Base-by-base conservation (phyloP, 2,329 filamentous ascomycete species). In the Epichloe elymi region DNA sequence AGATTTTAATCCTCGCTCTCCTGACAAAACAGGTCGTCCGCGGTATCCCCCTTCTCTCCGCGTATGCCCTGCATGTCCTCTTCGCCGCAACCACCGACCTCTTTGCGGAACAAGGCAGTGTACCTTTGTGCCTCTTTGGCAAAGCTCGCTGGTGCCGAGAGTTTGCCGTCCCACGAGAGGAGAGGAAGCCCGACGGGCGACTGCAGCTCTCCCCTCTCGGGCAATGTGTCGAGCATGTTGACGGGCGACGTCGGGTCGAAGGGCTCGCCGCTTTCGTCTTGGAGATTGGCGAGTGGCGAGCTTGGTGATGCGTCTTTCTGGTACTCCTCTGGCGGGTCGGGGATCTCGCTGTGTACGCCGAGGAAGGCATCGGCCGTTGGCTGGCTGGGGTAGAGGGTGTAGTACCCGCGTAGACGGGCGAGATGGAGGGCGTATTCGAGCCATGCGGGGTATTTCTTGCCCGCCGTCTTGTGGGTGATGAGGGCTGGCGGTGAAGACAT, bases 331-430 rank as follows among this genome's bases (percentile, higher is more conserved):
- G 89, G 89, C 2, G 74, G 62, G 39, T 79, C 76, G 53, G 80
- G 82, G 5, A 94, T 69, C 57, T 96, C 90, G 53, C 76, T 80
- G 64, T 96, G 90, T 0, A 91, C 70, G 0, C 82, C 85, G n/a
- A 81, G 80, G 12, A 95, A 69, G 4, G 78, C 71, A 20, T 59
- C 71, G 39, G 62, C 74, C 47, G 65, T 76, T 55, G 69, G 66
- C 19, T 78, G 72, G 38, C 81, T 79, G 0, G 91, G 91, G 61
- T 95, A 95, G 1, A 95, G 67, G 49, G 87, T 81, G 58, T 78
- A 81, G 67, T 94, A 95, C 12, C 86, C 87, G 30, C 86, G 78
- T 3, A 82, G 78, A 12, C 85, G 80, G 55, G 86, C 85, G 15
- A 96, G 75, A 61, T 88, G 83, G 38, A 93, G 72, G 51, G 86